phyloP scores from a whole-genome alignment of 2,329 filamentous ascomycete species.

The Emericellopsis atlantica region DNA sequence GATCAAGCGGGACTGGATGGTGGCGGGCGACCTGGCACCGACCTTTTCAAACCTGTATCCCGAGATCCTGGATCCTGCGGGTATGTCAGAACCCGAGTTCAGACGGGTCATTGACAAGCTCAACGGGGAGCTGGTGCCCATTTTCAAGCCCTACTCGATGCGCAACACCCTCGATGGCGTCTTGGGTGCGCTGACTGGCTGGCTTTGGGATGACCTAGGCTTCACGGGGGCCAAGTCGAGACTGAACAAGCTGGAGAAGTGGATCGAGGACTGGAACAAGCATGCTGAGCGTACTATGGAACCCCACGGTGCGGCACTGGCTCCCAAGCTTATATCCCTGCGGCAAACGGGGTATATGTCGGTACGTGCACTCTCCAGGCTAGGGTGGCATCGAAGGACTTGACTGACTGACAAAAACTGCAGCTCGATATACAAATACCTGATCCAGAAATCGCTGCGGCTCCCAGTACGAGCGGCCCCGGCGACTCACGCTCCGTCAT shows the following conservation, averaged over 20 bases:
- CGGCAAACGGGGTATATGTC: slow-evolving; percentile 81
- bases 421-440: slow-evolving; percentile 73
- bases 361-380: slow-evolving; percentile 29
- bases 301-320: slow-evolving; percentile 34
- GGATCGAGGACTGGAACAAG: slow-evolving; percentile 79
- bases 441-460: slow-evolving; percentile 57
- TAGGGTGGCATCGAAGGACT: background rate
- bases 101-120: slow-evolving; percentile 68
- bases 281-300: slow-evolving; percentile 41
- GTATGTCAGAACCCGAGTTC: slow-evolving; percentile 78
- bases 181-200: slow-evolving; percentile 74
- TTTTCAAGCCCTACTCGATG: slow-evolving; percentile 66
- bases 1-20: slow-evolving; percentile 82
- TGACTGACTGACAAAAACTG: slow-evolving; percentile 5
- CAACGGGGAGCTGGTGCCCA: slow-evolving; percentile 63
- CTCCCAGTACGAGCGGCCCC: slow-evolving; percentile 27
- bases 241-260: slow-evolving; percentile 58
- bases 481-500: slow-evolving; percentile 21
- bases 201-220: slow-evolving; percentile 88
- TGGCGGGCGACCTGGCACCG: slow-evolving; percentile 78
- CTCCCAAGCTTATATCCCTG: slow-evolving; percentile 65
- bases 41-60: slow-evolving; percentile 94
- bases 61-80: slow-evolving; percentile 78
- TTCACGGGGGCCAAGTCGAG: slow-evolving; percentile 62
- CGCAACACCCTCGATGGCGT: slow-evolving; percentile 71